Percentiles rank a stretch among this genome's conserved stretches.
phyloP scores from a whole-genome alignment of 768 basidiomycete species.

The Dioszegia crocea region DNA sequence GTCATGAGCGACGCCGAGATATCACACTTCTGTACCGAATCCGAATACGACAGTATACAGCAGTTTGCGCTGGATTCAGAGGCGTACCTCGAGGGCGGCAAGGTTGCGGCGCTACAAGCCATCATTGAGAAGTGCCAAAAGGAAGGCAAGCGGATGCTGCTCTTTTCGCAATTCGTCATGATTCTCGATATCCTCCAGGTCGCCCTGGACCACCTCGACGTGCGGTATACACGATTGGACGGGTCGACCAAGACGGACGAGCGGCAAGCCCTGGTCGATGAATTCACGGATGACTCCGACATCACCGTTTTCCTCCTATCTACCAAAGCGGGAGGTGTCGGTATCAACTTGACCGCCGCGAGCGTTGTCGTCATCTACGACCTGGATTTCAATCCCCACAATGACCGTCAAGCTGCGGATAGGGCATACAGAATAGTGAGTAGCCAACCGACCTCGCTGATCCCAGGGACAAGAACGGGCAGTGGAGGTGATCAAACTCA shows the following conservation, averaged over 20 bases:
- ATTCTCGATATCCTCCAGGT: constrained; percentile 87
- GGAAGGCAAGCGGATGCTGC: constrained; percentile 74
- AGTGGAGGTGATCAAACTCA: constrained; percentile 90
- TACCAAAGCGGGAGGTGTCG: constrained; percentile 68
- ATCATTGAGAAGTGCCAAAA: constrained; percentile 65
- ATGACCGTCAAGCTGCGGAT: constrained; percentile 96
- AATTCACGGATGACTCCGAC: constrained; percentile 81
- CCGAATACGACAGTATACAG: constrained; percentile 67
- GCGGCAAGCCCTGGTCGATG: constrained; percentile 87
- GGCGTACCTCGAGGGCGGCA: constrained; percentile 82
- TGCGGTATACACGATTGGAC: constrained; percentile 78
- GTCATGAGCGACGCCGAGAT: constrained; percentile 98
- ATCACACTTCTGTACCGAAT: constrained; percentile 66
- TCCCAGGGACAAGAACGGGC: constrained; percentile 56
- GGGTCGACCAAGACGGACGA: constrained; percentile 91
- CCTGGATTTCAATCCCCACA: constrained; percentile 89
- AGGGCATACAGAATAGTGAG: constrained; percentile 85
- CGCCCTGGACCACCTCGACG: constrained; percentile 65
- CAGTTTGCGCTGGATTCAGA: constrained; percentile 69
- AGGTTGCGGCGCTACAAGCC: constrained; percentile 67
- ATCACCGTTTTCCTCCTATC: constrained; percentile 87
- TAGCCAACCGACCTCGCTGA: background rate
- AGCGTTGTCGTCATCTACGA: constrained; percentile 93
- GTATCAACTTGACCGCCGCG: constrained; percentile 89
- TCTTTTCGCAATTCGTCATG: constrained; percentile 98